These are phyloP conservation scores for Jamesozyma jinghongensis DNA, from an alignment of 805 yeast species.

Conservation along the genomic window DNA sequence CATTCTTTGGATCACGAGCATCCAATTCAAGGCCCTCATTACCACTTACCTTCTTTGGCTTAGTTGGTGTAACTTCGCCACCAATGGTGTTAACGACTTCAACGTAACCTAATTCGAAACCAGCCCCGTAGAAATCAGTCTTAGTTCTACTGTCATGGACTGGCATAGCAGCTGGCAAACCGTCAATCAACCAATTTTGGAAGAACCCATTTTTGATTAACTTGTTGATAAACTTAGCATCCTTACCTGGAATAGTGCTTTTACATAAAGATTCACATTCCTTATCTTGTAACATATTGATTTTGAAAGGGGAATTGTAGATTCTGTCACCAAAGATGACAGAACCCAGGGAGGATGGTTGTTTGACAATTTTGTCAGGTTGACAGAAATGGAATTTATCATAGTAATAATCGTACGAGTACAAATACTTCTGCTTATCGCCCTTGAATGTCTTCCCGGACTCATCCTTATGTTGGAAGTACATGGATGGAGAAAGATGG, in stretches of 20 bases:
- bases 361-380: conserved; percentile 50
- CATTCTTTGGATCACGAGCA: conserved; percentile 12
- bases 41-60: conserved; percentile 4
- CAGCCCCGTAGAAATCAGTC: conserved; percentile 61
- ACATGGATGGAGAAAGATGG: conserved; percentile 74
- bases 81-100: conserved; percentile 35
- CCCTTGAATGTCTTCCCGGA: conserved; percentile 32
- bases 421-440: conserved; percentile 45
- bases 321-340: conserved; percentile 93
- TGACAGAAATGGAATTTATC: conserved; percentile 74
- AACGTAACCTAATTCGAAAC: conserved; percentile 69
- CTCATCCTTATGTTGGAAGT: conserved; percentile 34
- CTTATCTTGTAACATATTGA: conserved; percentile 66
- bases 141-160: conserved; percentile 50
- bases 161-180: conserved; percentile 79
- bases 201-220: conserved; percentile 74
- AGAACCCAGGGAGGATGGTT: conserved; percentile 85
- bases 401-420: conserved; percentile 77
- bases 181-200: conserved; percentile 91
- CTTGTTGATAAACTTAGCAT: conserved; percentile 66
- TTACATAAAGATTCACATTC: conserved; percentile 63
- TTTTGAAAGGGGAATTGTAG: conserved; percentile 80
- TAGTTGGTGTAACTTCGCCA: conserved; percentile 1
- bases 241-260: conserved; percentile 48
- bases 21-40: conserved; percentile 12